Evolutionary conservation across 768 basidiomycete genomes (phyloP).

Genomic region (Astraeus odoratus): DNA sequence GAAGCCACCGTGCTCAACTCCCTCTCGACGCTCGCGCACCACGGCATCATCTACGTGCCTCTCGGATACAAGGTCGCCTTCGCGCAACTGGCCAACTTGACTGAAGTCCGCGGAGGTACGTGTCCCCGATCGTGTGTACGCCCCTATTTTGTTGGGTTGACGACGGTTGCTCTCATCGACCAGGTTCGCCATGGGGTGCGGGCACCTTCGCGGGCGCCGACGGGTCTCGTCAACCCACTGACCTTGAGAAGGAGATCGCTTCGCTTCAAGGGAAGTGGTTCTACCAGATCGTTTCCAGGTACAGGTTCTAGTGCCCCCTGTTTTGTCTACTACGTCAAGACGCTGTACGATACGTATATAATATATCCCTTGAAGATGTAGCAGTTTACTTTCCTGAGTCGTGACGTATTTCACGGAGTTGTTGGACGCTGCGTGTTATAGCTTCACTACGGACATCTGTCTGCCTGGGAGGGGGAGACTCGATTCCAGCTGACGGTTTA

Average conservation of each 20-base stretch:
- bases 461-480: too few species aligned
- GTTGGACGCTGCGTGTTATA: too few species aligned
- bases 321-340: not conserved
- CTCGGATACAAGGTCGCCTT: conserved; percentile 57
- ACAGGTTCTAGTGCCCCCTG: conserved; percentile 17
- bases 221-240: conserved; percentile 42
- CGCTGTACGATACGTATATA: not conserved
- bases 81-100: conserved; percentile 33
- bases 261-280: conserved; percentile 47
- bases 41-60: conserved; percentile 68
- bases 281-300: conserved; percentile 38
- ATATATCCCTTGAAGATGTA: not conserved
- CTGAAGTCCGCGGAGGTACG: conserved; percentile 54
- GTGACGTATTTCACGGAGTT: too few species aligned
- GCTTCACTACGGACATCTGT: too few species aligned
- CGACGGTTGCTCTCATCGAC: not conserved
- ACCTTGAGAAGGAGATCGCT: conserved; percentile 47
- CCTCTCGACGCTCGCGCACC: conserved; percentile 60
- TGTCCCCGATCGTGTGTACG: conserved; percentile 4
- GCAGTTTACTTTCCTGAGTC: too few species aligned
- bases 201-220: conserved; percentile 48
- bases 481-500: too few species aligned
- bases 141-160: not conserved
- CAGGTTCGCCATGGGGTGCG: conserved; percentile 75
- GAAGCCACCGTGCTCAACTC: conserved; percentile 47